These are phyloP conservation scores for maize (Zea mays) DNA, from an alignment of 176 grass and related monocot genomes.

Conservation along the genomic window DNA sequence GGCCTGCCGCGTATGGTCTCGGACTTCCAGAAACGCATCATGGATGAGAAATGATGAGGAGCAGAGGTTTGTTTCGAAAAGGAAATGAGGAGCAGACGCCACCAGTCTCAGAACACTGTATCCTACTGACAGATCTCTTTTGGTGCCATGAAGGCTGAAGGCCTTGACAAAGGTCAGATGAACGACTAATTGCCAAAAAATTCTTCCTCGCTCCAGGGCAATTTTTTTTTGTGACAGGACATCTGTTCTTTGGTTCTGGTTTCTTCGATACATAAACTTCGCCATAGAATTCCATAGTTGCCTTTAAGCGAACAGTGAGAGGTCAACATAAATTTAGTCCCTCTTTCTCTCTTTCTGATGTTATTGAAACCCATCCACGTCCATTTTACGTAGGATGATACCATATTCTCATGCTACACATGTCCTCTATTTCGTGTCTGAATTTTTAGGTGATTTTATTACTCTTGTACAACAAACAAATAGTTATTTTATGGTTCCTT, in stretches of 20 bases:
- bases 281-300: constrained; percentile 32
- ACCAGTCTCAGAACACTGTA: constrained; percentile 31
- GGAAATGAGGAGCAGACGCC: constrained; percentile 39
- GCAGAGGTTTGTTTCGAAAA: too few relatives aligned
- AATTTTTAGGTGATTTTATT: too few relatives aligned
- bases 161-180: constrained; percentile 33
- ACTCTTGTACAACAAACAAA: too few relatives aligned
- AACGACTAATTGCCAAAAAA: constrained; percentile 9
- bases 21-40: constrained; percentile 81
- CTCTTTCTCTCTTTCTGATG: not conserved
- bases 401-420: not conserved
- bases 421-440: too few relatives aligned
- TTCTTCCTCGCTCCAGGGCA: constrained; percentile 18
- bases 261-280: constrained; percentile 40
- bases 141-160: constrained; percentile 7
- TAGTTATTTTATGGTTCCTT: too few relatives aligned
- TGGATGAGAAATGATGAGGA: constrained; percentile 58
- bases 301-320: constrained; percentile 9
- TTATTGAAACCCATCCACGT: not conserved
- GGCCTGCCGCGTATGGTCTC: constrained; percentile 83
- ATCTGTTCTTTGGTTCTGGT: constrained; percentile 37
- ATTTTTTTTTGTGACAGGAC: constrained; percentile 37
- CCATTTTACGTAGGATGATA: not conserved
- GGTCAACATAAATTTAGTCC: constrained; percentile 30
- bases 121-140: constrained; percentile 36